Conservation (phyloP, 129 eudicot species). For the Artemisia tridentata region DNA sequence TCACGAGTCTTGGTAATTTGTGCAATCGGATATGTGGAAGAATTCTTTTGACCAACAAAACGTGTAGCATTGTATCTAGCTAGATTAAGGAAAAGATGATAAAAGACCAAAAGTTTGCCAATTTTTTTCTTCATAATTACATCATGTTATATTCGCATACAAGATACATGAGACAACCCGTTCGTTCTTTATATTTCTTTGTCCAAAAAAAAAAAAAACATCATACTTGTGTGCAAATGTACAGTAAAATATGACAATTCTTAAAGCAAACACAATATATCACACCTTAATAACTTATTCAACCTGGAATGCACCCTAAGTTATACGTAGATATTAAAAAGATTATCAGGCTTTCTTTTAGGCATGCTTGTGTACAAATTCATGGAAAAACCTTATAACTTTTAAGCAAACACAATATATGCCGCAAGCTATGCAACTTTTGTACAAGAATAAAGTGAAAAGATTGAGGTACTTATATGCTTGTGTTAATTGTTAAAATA, state of each 20-base stretch:
- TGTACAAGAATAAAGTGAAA: not conserved
- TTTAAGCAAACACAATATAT: not conserved
- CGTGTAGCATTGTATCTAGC: no score
- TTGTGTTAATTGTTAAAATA: slow-evolving; percentile 15
- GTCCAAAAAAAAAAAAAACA: no score
- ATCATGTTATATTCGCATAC: not conserved
- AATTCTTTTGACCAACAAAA: no score
- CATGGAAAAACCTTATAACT: not conserved
- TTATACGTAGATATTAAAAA: not conserved
- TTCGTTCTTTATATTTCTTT: no score
- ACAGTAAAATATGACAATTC: not conserved
- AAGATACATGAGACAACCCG: not conserved
- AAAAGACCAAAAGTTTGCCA: not conserved
- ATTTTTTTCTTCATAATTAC: not conserved
- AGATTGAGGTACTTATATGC: not conserved
- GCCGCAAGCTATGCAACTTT: not conserved
- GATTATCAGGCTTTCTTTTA: not conserved
- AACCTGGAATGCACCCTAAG: not conserved
- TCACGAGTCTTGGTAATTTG: not conserved
- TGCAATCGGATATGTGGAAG: no score
- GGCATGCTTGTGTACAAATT: not conserved
- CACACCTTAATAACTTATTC: not conserved
- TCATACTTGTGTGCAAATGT: not conserved
- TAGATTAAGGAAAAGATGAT: no score
- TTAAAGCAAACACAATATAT: not conserved